Evolutionary conservation across 495 filamentous ascomycete genomes (phyloP).

Genomic region (Aspergillus baeticus): DNA sequence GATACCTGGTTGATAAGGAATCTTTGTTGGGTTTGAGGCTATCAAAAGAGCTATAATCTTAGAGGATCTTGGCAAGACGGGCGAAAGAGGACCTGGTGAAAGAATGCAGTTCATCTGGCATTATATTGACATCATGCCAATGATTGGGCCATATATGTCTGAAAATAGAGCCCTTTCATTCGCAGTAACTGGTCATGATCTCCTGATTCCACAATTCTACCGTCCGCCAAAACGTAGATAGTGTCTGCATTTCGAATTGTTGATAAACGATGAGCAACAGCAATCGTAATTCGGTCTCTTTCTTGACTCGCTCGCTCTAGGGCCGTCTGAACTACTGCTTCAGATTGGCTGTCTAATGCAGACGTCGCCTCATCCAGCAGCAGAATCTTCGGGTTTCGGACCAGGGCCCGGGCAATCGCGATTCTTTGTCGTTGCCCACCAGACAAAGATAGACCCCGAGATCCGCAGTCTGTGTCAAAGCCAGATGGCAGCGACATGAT

Average conservation of each 20-base stretch:
- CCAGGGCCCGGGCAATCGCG: slow-evolving; percentile 72
- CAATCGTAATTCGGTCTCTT: slow-evolving; percentile 71
- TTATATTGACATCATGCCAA: too few species aligned
- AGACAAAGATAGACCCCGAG: slow-evolving; percentile 72
- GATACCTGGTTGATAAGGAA: too few species aligned
- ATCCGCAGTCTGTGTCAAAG: slow-evolving; percentile 71
- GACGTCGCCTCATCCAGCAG: slow-evolving; percentile 83
- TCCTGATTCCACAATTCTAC: slow-evolving; percentile 69
- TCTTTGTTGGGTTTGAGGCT: too few species aligned
- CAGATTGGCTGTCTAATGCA: slow-evolving; percentile 75
- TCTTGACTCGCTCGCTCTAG: slow-evolving; percentile 62
- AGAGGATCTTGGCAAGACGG: too few species aligned
- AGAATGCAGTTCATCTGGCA: too few species aligned
- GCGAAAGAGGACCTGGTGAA: too few species aligned
- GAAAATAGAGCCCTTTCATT: too few species aligned
- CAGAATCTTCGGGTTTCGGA: slow-evolving; percentile 66
- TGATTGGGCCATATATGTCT: too few species aligned
- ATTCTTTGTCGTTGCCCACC: slow-evolving; percentile 85
- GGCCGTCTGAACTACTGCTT: slow-evolving; percentile 79
- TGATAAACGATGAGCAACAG: slow-evolving; percentile 74
- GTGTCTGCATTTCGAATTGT: slow-evolving; percentile 81
- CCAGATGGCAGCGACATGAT: slow-evolving; percentile 74
- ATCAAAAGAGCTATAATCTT: too few species aligned
- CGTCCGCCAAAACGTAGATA: slow-evolving; percentile 80
- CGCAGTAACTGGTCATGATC: too few species aligned